These are phyloP conservation scores for Alternaria burnsii DNA, from an alignment of 2,329 filamentous ascomycete species.

Conservation along the genomic window DNA sequence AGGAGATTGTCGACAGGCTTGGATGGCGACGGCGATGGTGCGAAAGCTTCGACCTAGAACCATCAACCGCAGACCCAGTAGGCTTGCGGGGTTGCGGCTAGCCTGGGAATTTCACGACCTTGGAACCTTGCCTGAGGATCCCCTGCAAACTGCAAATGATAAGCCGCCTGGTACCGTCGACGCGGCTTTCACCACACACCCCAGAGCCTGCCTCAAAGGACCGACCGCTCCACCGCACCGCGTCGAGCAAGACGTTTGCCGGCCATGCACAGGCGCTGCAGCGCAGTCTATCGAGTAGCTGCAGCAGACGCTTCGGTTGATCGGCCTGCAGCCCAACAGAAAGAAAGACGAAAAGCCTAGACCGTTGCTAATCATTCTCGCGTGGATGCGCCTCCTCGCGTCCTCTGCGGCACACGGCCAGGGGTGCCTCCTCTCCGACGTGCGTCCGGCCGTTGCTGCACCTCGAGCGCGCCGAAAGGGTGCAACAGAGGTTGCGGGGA, in stretches of 20 bases:
- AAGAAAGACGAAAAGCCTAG: slow-evolving; percentile 18
- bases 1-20: slow-evolving; percentile 15
- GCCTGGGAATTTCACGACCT: slow-evolving; percentile 5
- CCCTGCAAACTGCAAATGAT: not conserved
- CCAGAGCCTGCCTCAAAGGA: not conserved
- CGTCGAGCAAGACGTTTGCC: slow-evolving; percentile 8
- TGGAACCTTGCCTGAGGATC: slow-evolving; percentile 1
- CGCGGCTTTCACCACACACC: slow-evolving; percentile 13
- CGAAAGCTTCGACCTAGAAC: slow-evolving; percentile 16
- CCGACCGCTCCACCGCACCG: slow-evolving; percentile 8
- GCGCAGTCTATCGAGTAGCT: slow-evolving; percentile 14
- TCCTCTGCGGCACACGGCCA: not conserved
- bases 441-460: slow-evolving; percentile 4
- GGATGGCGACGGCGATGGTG: slow-evolving; percentile 13
- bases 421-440: not conserved
- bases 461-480: not conserved
- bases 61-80: slow-evolving; percentile 5
- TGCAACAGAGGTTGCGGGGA: not conserved
- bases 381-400: slow-evolving; percentile 9
- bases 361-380: slow-evolving; percentile 18
- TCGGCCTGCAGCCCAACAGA: slow-evolving; percentile 31
- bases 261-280: slow-evolving; percentile 5
- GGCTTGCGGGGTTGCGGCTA: slow-evolving; percentile 13
- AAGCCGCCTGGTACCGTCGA: not conserved
- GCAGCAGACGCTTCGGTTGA: slow-evolving; percentile 21